Evolutionary conservation across 2,329 filamentous ascomycete genomes (phyloP).

Genomic region (Calonectria honghensis): DNA sequence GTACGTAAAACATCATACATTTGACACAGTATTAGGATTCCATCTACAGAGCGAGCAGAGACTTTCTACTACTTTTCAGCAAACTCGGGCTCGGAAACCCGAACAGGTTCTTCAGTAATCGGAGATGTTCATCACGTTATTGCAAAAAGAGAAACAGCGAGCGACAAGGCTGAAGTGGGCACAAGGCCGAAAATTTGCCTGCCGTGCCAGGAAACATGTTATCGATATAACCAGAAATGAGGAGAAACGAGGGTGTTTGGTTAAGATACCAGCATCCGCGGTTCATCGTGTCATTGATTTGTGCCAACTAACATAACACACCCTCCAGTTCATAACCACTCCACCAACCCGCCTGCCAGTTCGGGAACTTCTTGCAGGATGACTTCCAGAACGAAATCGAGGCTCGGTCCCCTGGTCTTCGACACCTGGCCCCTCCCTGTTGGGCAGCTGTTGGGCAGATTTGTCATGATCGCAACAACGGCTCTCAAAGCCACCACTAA

Average conservation of each 20-base stretch:
- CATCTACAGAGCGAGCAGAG: background rate
- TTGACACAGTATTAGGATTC: background rate
- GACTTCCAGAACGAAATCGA: background rate
- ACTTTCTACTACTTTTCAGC: background rate
- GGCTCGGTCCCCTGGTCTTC: background rate
- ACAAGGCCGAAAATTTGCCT: background rate
- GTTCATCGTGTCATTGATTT: background rate
- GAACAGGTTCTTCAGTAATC: background rate
- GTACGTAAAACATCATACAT: background rate
- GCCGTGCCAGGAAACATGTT: background rate
- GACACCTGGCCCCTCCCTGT: background rate
- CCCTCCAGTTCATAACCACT: background rate
- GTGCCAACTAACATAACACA: background rate
- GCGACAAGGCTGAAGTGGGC: background rate
- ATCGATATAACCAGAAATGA: background rate
- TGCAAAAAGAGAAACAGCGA: background rate
- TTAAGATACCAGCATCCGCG: background rate
- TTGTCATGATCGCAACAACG: background rate
- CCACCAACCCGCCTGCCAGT: background rate
- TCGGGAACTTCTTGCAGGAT: background rate
- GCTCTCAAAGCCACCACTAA: background rate
- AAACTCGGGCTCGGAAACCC: background rate
- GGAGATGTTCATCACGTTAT: background rate
- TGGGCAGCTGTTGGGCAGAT: background rate
- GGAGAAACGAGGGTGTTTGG: background rate